phyloP scores from a whole-genome alignment of 2,329 filamentous ascomycete genomes.

The Exophiala xenobiotica region DNA sequence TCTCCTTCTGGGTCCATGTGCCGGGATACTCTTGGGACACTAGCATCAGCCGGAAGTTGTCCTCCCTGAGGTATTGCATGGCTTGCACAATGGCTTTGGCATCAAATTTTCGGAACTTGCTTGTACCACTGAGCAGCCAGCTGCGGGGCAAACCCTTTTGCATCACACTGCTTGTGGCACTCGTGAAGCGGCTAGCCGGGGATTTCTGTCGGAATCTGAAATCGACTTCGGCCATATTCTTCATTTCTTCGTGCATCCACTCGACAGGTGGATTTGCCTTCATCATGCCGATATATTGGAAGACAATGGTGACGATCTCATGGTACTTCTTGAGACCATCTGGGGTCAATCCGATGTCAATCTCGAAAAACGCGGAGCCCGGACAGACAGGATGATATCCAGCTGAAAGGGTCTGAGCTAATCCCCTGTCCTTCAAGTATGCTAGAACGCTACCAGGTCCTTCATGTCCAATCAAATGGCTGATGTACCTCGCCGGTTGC shows the following conservation, averaged over 20 bases:
- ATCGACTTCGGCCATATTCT: slow-evolving; percentile 84
- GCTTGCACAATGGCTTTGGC: slow-evolving; percentile 71
- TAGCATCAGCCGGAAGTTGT: slow-evolving; percentile 84
- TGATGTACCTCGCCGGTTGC: slow-evolving; percentile 81
- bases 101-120: slow-evolving; percentile 76
- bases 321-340: slow-evolving; percentile 80
- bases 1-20: slow-evolving; percentile 82
- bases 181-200: slow-evolving; percentile 84
- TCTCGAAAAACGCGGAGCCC: slow-evolving; percentile 76
- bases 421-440: slow-evolving; percentile 85
- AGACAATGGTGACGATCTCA: slow-evolving; percentile 78
- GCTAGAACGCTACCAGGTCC: slow-evolving; percentile 89
- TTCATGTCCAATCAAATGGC: slow-evolving; percentile 87
- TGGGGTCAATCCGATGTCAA: slow-evolving; percentile 77
- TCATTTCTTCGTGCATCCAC: slow-evolving; percentile 94
- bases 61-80: slow-evolving; percentile 71
- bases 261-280: slow-evolving; percentile 76
- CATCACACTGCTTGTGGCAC: slow-evolving; percentile 81
- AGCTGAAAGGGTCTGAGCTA: slow-evolving; percentile 79
- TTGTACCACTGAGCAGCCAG: slow-evolving; percentile 79
- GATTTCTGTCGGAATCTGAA: slow-evolving; percentile 95
- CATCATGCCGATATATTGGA: slow-evolving; percentile 88
- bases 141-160: slow-evolving; percentile 85
- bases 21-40: slow-evolving; percentile 82
- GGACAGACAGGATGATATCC: slow-evolving; percentile 75